Conservation (phyloP, 805 yeast species). For the Ogataea ramenticola region DNA sequence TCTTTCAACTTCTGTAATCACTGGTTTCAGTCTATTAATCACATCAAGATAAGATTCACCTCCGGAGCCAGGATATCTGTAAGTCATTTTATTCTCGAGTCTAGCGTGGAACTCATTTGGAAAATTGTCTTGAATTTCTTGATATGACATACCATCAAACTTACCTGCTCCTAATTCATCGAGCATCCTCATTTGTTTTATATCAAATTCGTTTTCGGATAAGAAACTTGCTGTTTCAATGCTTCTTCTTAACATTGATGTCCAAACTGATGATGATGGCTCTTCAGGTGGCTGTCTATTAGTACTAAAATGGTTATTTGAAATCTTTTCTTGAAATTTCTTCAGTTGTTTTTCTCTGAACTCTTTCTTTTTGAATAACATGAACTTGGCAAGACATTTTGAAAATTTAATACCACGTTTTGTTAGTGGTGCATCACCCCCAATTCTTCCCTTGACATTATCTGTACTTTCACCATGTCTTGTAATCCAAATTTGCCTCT, state of each 20-base stretch:
- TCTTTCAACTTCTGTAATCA: slow-evolving; percentile 88
- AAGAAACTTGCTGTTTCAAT: slow-evolving; percentile 73
- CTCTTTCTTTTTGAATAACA: slow-evolving; percentile 59
- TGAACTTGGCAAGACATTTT: slow-evolving; percentile 64
- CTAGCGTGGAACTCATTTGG: slow-evolving; percentile 81
- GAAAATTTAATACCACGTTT: slow-evolving; percentile 73
- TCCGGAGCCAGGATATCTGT: slow-evolving; percentile 94
- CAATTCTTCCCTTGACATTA: slow-evolving; percentile 78
- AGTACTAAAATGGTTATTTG: slow-evolving; percentile 17
- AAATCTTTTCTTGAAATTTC: slow-evolving; percentile 39
- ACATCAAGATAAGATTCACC: slow-evolving; percentile 96
- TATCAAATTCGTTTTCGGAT: slow-evolving; percentile 63
- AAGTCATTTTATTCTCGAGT: slow-evolving; percentile 67
- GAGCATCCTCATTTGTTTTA: slow-evolving; percentile 87
- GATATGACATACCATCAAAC: slow-evolving; percentile 89
- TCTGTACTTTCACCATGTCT: slow-evolving; percentile 92
- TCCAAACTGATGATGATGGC: slow-evolving; percentile 84
- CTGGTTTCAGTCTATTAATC: slow-evolving; percentile 79
- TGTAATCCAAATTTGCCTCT: slow-evolving; percentile 90
- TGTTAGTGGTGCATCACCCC: slow-evolving; percentile 84
- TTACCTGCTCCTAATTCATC: slow-evolving; percentile 92
- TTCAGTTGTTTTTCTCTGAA: slow-evolving; percentile 60
- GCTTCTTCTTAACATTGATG: slow-evolving; percentile 76
- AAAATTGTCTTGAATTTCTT: slow-evolving; percentile 62
- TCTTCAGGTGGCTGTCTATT: slow-evolving; percentile 40